These are phyloP conservation scores for Arachis stenosperma DNA, from an alignment of 306 rosid species.

Conservation along the genomic window DNA sequence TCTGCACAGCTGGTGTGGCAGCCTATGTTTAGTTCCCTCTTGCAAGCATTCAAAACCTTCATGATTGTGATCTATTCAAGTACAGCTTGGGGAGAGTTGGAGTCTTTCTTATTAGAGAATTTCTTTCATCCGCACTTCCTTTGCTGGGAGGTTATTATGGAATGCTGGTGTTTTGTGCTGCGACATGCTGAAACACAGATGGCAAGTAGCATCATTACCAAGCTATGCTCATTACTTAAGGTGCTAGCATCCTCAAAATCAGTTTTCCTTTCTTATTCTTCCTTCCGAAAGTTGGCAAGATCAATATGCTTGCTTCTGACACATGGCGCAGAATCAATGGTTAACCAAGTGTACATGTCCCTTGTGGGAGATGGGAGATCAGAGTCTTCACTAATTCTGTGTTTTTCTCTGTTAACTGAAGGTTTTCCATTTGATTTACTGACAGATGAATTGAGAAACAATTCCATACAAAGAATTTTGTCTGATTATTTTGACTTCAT, in stretches of 20 bases:
- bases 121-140: constrained; percentile 92
- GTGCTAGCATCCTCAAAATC: constrained; percentile 64
- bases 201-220: constrained; percentile 53
- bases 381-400: constrained; percentile 50
- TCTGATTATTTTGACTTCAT: constrained; percentile 65
- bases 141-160: constrained; percentile 86
- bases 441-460: constrained; percentile 63
- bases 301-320: constrained; percentile 66
- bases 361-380: constrained; percentile 60
- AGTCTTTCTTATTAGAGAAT: constrained; percentile 78
- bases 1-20: constrained; percentile 61
- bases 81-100: constrained; percentile 63
- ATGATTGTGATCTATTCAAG: constrained; percentile 72
- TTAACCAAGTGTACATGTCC: constrained; percentile 57
- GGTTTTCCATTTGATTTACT: constrained; percentile 78
- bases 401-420: constrained; percentile 70
- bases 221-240: constrained; percentile 69
- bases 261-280: constrained; percentile 60
- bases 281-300: constrained; percentile 80
- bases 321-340: constrained; percentile 59
- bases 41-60: constrained; percentile 79
- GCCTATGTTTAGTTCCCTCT: constrained; percentile 62
- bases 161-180: constrained; percentile 86
- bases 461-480: constrained; percentile 53
- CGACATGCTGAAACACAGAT: constrained; percentile 66